Evolutionary conservation across 169 alveolate species (phyloP), one percentile per base, ranked within the genome.

Genomic region (Plasmodium knowlesi): DNA sequence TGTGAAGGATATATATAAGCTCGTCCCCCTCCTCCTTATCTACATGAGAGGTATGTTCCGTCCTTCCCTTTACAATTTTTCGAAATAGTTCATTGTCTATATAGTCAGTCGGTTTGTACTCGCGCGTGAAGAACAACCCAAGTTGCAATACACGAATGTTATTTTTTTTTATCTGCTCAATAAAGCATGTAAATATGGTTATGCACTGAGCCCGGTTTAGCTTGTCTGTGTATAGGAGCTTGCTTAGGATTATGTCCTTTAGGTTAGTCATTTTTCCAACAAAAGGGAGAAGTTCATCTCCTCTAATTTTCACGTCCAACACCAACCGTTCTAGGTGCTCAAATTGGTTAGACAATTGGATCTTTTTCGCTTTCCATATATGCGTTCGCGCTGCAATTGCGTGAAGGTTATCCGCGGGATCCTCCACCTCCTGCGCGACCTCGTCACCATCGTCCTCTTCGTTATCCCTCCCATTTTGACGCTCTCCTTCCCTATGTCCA

Each of bases 11-110:
- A 39, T 53, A 61, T 19, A 88, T 88, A 37, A 88, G 37, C 54
- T 88, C 89, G 81, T 88, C 94, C 10, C 94, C 94, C 32, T 88
- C 94, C 34, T 88, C 94, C 19, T 76, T 88, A 79, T 88, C 81
- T 25, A 32, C 46, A 76, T 88, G 57, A 10, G 41, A 61, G 37
- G 81, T 19, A 19, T 39, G 78, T 8, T 61, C 74, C 71, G 41
- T 88, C 46, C 88, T 53, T 16, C 28, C 78, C 32, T 61, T 88
- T 25, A 88, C 22, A 25, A 88, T 78, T 78, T 88, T 88, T 41
- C 94, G 39, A 67, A 88, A 88, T 9, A 57, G 12, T 37, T 88
- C 89, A 78, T 79, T 88, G 46, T 88, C 81, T 19, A 88, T 1
- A 61, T 88, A 88, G 54, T 88, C 88, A 6, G 72, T 46, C 9